Conservation (phyloP, 2,329 filamentous ascomycete species). For the Cordyceps cateniannulata region DNA sequence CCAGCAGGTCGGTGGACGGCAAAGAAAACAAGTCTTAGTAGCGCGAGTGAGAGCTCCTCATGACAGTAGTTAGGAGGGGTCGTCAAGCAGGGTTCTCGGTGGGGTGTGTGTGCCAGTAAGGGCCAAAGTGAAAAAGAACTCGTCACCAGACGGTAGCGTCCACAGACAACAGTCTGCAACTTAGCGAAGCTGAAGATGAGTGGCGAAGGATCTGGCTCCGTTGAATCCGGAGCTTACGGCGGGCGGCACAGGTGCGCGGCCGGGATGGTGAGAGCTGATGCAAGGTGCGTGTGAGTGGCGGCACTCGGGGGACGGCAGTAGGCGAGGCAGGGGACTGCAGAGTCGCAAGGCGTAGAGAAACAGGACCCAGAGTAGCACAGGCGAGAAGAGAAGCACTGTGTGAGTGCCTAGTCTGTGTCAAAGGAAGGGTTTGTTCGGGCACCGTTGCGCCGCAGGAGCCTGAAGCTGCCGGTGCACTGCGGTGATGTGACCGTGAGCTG, state of each 20-base stretch:
- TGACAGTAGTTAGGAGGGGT: conserved; percentile 11
- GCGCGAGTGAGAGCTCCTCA: conserved; percentile 1
- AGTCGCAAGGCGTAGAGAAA: neutral
- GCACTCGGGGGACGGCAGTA: conserved; percentile 1
- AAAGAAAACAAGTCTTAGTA: neutral
- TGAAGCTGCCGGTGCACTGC: neutral
- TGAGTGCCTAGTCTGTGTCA: neutral
- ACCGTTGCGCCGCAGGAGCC: neutral
- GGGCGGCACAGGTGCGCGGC: neutral
- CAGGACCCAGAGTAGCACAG: neutral
- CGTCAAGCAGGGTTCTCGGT: conserved; percentile 4
- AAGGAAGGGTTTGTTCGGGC: neutral
- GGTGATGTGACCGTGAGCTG: conserved; percentile 6
- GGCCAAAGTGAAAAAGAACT: neutral
- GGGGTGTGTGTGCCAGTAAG: neutral
- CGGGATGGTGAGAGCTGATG: conserved; percentile 7
- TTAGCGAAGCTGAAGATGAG: neutral
- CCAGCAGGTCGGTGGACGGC: neutral
- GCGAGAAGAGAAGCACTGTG: neutral
- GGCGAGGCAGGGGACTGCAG: neutral
- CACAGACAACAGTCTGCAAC: neutral
- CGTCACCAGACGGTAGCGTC: neutral
- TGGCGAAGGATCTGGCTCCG: neutral
- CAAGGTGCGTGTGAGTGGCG: conserved; percentile 7
- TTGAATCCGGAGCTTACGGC: neutral